Evolutionary conservation across 2,329 filamentous ascomycete genomes (phyloP), one percentile per base, ranked within the genome.

Genomic region (Volutella citrinella): DNA sequence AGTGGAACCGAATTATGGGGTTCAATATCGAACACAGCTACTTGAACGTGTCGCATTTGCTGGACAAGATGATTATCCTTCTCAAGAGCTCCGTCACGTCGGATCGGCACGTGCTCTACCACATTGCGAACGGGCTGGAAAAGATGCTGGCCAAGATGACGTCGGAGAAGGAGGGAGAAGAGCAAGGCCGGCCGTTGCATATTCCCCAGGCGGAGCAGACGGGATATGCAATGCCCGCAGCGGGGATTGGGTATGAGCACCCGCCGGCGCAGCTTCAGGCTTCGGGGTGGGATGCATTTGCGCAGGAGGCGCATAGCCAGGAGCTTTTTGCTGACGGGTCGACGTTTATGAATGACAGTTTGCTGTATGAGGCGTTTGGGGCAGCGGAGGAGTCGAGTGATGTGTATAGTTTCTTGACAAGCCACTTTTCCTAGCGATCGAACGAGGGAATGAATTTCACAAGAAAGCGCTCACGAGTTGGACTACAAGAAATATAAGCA

Each of bases 81-180:
- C 40, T 64, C 4, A 54, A 51, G 15, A 51, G 45, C 16, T 48
- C 48, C 6, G 49, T 54, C 19, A 57, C 57, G 5, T 56, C 56
- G 5, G 56, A 64, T 7, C 46, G 57, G n/a, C 60, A 64, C 37
- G 46, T 64, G 7, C 43, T 62, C 14, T 52, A 55, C 32, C 60
- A 64, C 32, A 63, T 63, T n/a, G 60, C 60, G 5, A 48, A 33
- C 6, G 61, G 60, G 1, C 42, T 64, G 2, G 52, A 52, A 25
- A 61, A 61, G 43, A 61, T 64, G 59, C 42, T 63, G 10, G 20
- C 17, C 5, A 40, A 32, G 9, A 43, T 40, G 40, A 40, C 39
- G 4, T 14, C 35, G 3, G 34, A 42, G n/a, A 28, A 27, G 4
- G 32, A 29, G 8, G 25, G 26, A 4, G 34, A 35, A 10, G 35